Conservation (phyloP, 2,329 filamentous ascomycete genomes). For the Exserohilum turcica region DNA sequence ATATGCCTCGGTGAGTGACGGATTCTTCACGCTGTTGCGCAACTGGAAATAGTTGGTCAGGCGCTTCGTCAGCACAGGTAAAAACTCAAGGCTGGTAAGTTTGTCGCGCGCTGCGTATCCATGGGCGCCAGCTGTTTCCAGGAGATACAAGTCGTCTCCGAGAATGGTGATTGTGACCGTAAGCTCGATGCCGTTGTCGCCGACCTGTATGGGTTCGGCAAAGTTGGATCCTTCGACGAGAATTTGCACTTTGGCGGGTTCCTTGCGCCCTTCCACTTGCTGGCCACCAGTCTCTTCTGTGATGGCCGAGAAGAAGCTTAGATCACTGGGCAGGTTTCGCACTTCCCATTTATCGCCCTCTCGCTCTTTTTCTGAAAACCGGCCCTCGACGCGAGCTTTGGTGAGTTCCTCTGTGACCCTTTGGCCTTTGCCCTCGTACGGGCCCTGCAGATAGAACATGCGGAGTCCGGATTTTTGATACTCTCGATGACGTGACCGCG, state of each 20-base stretch:
- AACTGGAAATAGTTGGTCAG: conserved; percentile 73
- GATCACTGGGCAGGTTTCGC: conserved; percentile 64
- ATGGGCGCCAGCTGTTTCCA: conserved; percentile 68
- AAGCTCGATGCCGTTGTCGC: conserved; percentile 68
- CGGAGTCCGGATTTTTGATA: conserved; percentile 38
- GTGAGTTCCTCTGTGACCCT: conserved; percentile 83
- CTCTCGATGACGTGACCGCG: conserved; percentile 42
- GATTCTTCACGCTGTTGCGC: conserved; percentile 71
- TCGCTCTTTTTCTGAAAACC: conserved; percentile 82
- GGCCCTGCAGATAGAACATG: conserved; percentile 71
- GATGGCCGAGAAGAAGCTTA: conserved; percentile 66
- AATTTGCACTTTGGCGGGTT: conserved; percentile 71
- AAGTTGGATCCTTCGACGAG: conserved; percentile 73
- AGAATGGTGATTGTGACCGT: conserved; percentile 65
- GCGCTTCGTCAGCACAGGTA: conserved; percentile 75
- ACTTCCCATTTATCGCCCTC: conserved; percentile 82
- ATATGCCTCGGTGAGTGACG: conserved; percentile 67
- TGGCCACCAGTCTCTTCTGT: conserved; percentile 72
- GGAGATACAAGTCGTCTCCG: conserved; percentile 60
- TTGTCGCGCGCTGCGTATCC: conserved; percentile 76
- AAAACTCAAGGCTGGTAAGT: conserved; percentile 71
- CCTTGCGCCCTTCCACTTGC: conserved; percentile 66
- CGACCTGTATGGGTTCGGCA: conserved; percentile 57
- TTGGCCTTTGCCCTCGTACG: conserved; percentile 76
- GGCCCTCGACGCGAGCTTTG: conserved; percentile 83